Evolutionary conservation across 345 rosid genomes (phyloP).

Genomic region (Erysimum cheiranthoides): DNA sequence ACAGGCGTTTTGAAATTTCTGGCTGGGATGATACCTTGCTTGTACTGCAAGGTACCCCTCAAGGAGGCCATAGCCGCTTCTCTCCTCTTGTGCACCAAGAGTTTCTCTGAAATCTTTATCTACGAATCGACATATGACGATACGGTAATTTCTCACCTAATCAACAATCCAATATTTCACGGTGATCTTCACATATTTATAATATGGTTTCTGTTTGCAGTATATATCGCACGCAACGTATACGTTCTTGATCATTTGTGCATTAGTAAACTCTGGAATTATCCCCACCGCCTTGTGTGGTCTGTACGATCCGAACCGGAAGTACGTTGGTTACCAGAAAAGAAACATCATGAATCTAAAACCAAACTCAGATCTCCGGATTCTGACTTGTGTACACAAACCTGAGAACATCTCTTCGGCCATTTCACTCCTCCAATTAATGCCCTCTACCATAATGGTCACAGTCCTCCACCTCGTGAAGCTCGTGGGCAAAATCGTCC

Average conservation of each 20-base stretch:
- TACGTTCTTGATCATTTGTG: constrained; percentile 14
- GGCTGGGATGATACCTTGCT: constrained; percentile 11
- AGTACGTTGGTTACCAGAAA: constrained; percentile 30
- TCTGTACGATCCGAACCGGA: constrained; percentile 33
- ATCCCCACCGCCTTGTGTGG: constrained; percentile 4
- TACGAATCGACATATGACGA: constrained; percentile 20
- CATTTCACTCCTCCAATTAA: constrained; percentile 42
- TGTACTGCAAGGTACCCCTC: constrained; percentile 36
- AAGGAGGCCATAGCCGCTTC: constrained; percentile 21
- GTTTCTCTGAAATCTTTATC: constrained; percentile 25
- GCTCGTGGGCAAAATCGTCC: constrained; percentile 50
- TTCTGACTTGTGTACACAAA: constrained; percentile 56
- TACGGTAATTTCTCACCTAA: neutral
- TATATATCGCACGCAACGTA: constrained; percentile 22
- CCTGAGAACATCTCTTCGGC: constrained; percentile 43
- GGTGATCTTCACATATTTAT: neutral
- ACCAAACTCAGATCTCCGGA: constrained; percentile 43
- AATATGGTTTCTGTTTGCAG: neutral
- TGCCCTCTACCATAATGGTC: constrained; percentile 42
- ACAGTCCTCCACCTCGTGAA: constrained; percentile 58
- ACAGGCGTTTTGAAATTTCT: constrained; percentile 16
- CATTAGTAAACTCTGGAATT: constrained; percentile 26
- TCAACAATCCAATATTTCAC: neutral
- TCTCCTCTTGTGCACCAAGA: constrained; percentile 24
- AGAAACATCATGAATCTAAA: constrained; percentile 23